Percentiles rank a stretch among this genome's conserved stretches.
phyloP scores from a whole-genome alignment of 768 basidiomycete genomes.

The Dioszegia hungarica region DNA sequence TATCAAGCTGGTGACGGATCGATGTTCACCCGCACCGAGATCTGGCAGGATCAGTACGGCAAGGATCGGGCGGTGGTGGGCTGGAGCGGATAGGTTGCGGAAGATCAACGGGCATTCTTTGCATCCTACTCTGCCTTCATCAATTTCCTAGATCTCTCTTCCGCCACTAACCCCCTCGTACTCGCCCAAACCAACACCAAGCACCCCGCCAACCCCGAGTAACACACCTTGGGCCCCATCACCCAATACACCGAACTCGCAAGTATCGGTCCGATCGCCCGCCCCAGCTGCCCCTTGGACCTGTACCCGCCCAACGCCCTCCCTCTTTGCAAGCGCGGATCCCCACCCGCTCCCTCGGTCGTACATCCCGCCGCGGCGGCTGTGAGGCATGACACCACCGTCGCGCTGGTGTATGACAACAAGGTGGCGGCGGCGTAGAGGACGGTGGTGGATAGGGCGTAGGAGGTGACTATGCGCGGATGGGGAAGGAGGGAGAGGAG shows the following conservation, averaged over 20 bases:
- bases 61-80: constrained; percentile 62
- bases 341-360: constrained; percentile 52
- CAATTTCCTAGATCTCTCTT: background rate
- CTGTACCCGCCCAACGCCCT: constrained; percentile 78
- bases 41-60: constrained; percentile 79
- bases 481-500: constrained; percentile 69
- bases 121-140: background rate
- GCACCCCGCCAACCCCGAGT: constrained; percentile 21
- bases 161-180: constrained; percentile 5
- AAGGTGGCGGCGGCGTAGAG: constrained; percentile 65
- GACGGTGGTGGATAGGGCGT: constrained; percentile 46
- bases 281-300: constrained; percentile 80
- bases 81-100: constrained; percentile 16
- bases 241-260: constrained; percentile 55
- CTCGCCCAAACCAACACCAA: constrained; percentile 2
- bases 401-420: constrained; percentile 90
- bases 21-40: constrained; percentile 55
- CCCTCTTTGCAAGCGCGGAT: constrained; percentile 73
- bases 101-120: background rate
- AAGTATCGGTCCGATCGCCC: constrained; percentile 86
- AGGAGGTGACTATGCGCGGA: constrained; percentile 55
- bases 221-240: constrained; percentile 42
- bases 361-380: constrained; percentile 77
- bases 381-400: constrained; percentile 89
- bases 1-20: constrained; percentile 13